phyloP scores from a whole-genome alignment of 164 flowering plant genomes.

The Cinnamomum micranthum region DNA sequence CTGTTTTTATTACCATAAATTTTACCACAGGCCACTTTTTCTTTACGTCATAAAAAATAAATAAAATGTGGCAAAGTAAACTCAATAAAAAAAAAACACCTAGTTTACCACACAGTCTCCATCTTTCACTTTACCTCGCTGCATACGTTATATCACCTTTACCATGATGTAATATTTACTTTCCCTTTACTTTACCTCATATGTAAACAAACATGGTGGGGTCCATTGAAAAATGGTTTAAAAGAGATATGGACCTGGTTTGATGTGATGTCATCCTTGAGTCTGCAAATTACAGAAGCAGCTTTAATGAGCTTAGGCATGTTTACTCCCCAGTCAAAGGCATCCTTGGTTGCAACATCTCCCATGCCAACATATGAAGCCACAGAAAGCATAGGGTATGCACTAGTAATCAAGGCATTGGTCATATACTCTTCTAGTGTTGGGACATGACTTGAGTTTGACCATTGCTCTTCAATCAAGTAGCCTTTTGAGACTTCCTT shows the following conservation, averaged over 20 bases:
- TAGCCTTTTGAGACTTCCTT: not conserved
- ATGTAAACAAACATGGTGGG: not conserved
- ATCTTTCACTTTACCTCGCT: not conserved
- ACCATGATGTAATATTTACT: not conserved
- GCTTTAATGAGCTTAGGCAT: constrained; percentile 4
- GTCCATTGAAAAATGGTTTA: not conserved
- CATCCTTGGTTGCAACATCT: not conserved
- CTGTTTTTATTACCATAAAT: not conserved
- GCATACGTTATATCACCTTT: not conserved
- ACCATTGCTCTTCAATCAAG: constrained; percentile 12
- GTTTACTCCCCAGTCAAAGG: not conserved
- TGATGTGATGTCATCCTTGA: constrained; percentile 8
- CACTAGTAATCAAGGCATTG: not conserved
- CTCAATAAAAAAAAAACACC: too few relatives aligned
- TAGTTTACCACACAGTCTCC: not conserved
- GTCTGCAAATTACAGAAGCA: constrained; percentile 1
- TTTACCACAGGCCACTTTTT: too few relatives aligned
- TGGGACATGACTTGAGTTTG: constrained; percentile 1
- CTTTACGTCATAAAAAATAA: not conserved
- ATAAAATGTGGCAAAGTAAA: too few relatives aligned
- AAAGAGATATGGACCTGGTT: constrained; percentile 1
- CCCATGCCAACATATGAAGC: constrained; percentile 3
- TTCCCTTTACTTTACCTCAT: too few relatives aligned
- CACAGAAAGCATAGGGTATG: not conserved
- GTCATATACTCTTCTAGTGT: constrained; percentile 9